Conservation (phyloP, 2,329 filamentous ascomycete species). For the Pseudogymnoascus sp. region DNA sequence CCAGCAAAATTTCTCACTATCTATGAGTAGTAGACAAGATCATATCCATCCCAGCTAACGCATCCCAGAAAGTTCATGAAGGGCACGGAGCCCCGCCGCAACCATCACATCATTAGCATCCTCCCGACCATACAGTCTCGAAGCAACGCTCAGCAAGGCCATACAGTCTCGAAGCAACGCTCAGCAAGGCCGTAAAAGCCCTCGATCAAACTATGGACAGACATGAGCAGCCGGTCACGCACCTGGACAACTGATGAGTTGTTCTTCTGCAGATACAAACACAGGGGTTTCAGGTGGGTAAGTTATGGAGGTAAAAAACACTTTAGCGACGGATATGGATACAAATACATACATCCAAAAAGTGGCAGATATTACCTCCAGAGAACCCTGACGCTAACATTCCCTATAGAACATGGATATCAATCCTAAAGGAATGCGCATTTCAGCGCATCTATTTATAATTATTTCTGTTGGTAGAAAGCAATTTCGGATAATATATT, state of each 20-base stretch:
- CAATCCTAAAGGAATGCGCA: not conserved
- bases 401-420: not conserved
- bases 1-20: not conserved
- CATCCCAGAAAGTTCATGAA: not conserved
- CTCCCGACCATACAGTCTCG: constrained; percentile 16
- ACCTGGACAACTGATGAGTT: constrained; percentile 16
- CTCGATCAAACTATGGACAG: constrained; percentile 25
- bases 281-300: too few relatives aligned
- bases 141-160: constrained; percentile 18
- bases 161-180: constrained; percentile 14
- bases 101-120: constrained; percentile 8
- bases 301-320: too few relatives aligned
- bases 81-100: not conserved
- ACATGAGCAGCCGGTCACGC: constrained; percentile 26
- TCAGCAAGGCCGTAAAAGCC: constrained; percentile 23
- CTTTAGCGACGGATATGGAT: too few relatives aligned
- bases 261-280: too few relatives aligned
- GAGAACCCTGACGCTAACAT: not conserved
- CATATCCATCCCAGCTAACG: not conserved
- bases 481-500: not conserved
- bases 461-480: not conserved
- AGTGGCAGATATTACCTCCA: not conserved
- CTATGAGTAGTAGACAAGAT: not conserved
- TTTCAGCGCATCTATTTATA: not conserved
- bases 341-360: too few relatives aligned